Conservation (phyloP, 1,284 basidiomycete species). For the Apiotrichum porosum region DNA sequence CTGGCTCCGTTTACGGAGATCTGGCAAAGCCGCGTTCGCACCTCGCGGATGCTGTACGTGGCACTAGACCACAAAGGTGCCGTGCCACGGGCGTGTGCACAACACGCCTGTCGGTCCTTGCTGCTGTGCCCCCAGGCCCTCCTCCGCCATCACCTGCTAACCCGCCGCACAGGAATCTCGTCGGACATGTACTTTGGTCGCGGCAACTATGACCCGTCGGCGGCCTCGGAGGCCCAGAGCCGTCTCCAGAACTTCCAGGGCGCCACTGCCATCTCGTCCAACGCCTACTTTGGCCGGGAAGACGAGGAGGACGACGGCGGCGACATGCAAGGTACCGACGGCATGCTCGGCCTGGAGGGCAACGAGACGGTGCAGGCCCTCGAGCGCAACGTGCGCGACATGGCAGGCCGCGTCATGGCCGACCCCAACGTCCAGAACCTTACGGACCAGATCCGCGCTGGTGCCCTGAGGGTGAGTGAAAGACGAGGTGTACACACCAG, state of each 20-base stretch:
- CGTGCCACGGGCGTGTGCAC: too few relatives aligned
- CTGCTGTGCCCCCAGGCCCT: too few relatives aligned
- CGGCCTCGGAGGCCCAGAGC: conserved; percentile 69
- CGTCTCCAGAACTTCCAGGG: conserved; percentile 83
- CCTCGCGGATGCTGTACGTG: too few relatives aligned
- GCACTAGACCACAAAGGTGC: too few relatives aligned
- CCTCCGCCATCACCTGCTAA: too few relatives aligned
- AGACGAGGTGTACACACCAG: conserved; percentile 3
- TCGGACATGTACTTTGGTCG: conserved; percentile 97
- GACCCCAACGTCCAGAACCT: conserved; percentile 89
- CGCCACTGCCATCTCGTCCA: conserved; percentile 89
- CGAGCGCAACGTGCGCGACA: conserved; percentile 75
- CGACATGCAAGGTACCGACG: conserved; percentile 50
- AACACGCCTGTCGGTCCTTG: too few relatives aligned
- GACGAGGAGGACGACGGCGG: conserved; percentile 50
- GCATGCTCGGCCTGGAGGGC: conserved; percentile 59
- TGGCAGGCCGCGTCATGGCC: conserved; percentile 68
- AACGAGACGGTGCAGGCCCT: conserved; percentile 60
- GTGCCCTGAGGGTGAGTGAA: conserved; percentile 72
- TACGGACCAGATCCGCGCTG: conserved; percentile 72
- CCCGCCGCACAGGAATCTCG: too few relatives aligned
- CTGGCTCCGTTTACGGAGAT: too few relatives aligned
- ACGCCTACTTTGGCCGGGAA: conserved; percentile 91
- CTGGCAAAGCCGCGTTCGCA: too few relatives aligned
- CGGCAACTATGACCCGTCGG: conserved; percentile 74